Evolutionary conservation across 148 eudicot genomes (phyloP).

Genomic region (Rheum nobile): DNA sequence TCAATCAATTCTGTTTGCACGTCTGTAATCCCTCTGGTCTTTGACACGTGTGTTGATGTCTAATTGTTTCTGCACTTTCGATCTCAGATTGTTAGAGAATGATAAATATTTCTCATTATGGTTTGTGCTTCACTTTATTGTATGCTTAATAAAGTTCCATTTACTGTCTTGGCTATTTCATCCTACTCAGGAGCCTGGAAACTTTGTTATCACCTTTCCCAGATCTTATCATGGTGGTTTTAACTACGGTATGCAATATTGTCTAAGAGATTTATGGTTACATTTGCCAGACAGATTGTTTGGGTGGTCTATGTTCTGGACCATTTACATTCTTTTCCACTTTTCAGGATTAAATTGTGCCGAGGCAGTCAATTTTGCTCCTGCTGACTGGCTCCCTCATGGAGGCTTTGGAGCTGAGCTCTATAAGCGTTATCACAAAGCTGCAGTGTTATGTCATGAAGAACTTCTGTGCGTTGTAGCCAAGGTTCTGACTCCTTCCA

Average conservation of each 20-base stretch:
- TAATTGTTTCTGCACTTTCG: not conserved
- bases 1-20: not conserved
- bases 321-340: constrained; percentile 10
- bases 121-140: not conserved
- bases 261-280: not conserved
- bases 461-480: constrained; percentile 92
- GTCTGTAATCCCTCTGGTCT: not conserved
- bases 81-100: not conserved
- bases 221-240: constrained; percentile 98
- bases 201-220: constrained; percentile 96
- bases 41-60: not conserved
- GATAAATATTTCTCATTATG: not conserved
- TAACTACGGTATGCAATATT: constrained; percentile 59
- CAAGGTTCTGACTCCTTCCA: constrained; percentile 41
- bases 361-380: constrained; percentile 99
- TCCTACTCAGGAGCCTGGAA: constrained; percentile 83
- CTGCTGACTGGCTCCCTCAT: constrained; percentile 99
- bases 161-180: constrained; percentile 5
- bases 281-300: not conserved
- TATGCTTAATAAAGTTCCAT: not conserved
- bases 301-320: not conserved
- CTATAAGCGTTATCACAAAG: constrained; percentile 74
- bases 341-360: constrained; percentile 90
- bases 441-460: constrained; percentile 93
- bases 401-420: constrained; percentile 94